These are phyloP conservation scores for Lactifluus hygrophoroides DNA, from an alignment of 768 basidiomycete species.

Conservation along the genomic window DNA sequence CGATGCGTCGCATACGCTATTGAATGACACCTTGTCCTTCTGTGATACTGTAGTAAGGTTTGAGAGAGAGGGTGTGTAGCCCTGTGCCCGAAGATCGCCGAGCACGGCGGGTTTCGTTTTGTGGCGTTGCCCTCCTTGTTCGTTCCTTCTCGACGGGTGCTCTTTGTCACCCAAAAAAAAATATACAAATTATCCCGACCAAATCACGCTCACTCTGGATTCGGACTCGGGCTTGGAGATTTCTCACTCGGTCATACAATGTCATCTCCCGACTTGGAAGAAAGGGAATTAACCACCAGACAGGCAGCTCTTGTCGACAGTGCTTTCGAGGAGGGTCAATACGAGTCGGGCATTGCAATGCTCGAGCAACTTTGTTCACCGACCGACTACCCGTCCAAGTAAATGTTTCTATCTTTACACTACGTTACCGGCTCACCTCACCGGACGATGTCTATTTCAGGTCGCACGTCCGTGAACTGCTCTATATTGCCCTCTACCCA, in stretches of 20 bases:
- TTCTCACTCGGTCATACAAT: neutral
- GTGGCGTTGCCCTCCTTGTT: neutral
- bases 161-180: neutral
- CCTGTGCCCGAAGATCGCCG: neutral
- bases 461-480: conserved; percentile 19
- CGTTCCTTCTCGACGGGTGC: neutral
- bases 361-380: conserved; percentile 55
- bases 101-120: neutral
- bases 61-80: neutral
- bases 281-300: conserved; percentile 9
- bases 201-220: too few relatives aligned
- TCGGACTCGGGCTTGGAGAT: neutral
- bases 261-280: neutral
- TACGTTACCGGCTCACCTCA: neutral
- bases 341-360: conserved; percentile 54
- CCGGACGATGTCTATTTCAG: neutral
- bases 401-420: conserved; percentile 26
- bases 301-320: conserved; percentile 49
- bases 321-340: conserved; percentile 71
- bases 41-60: neutral
- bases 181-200: neutral
- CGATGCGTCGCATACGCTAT: neutral
- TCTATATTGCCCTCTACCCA: conserved; percentile 21
- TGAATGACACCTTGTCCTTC: neutral
- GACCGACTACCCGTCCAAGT: conserved; percentile 52